Evolutionary conservation across 2,329 filamentous ascomycete species (phyloP).

Genomic region (Aspergillus awamori): DNA sequence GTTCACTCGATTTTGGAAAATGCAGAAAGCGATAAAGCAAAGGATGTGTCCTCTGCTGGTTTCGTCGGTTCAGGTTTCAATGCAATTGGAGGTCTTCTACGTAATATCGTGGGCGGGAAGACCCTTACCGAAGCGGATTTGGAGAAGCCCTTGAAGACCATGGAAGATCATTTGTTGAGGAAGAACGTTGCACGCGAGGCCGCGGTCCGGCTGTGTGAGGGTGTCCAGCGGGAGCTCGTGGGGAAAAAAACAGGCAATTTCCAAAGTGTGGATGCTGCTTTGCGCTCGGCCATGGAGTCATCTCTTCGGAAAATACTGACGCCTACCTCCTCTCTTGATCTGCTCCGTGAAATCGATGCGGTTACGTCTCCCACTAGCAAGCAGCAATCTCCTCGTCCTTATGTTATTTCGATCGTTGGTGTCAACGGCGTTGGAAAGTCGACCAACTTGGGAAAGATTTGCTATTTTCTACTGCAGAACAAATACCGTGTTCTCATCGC

Average conservation of each 20-base stretch:
- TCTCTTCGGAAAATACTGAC: conserved; percentile 95
- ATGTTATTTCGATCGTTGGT: conserved; percentile 96
- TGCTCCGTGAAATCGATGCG: conserved; percentile 87
- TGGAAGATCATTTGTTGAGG: conserved; percentile 91
- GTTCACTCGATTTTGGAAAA: conserved; percentile 85
- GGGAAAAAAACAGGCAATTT: conserved; percentile 92
- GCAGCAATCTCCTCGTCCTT: conserved; percentile 72
- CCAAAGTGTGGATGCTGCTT: conserved; percentile 80
- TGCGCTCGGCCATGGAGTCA: conserved; percentile 85
- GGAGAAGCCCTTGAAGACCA: conserved; percentile 88
- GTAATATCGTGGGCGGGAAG: conserved; percentile 94
- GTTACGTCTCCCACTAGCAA: conserved; percentile 69
- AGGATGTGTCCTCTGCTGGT: conserved; percentile 56
- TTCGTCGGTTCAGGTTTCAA: conserved; percentile 78
- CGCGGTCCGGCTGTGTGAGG: conserved; percentile 84
- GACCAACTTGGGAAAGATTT: conserved; percentile 96
- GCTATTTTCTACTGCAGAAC: conserved; percentile 96
- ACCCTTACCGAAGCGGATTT: conserved; percentile 85
- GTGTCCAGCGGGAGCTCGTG: conserved; percentile 85
- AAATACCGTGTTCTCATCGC: conserved; percentile 93
- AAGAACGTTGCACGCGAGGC: conserved; percentile 98
- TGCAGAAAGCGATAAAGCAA: conserved; percentile 67
- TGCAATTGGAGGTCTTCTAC: conserved; percentile 84
- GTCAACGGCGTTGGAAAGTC: conserved; percentile 99
- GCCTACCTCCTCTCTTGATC: conserved; percentile 89